Evolutionary conservation across 768 basidiomycete species (phyloP).

Genomic region (Thelephora aurantiotincta): DNA sequence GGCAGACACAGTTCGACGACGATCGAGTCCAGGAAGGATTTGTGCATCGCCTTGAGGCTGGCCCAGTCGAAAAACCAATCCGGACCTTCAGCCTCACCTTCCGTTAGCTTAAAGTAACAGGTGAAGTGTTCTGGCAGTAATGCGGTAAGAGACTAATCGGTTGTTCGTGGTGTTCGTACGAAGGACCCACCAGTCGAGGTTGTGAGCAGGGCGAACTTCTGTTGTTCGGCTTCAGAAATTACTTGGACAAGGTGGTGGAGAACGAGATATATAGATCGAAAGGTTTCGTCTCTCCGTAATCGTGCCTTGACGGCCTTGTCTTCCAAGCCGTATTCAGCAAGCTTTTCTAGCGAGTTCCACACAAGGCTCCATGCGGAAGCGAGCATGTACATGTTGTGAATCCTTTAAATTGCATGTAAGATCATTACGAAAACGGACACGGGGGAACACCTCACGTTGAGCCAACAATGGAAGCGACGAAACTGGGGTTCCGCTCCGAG

Average conservation of each 20-base stretch:
- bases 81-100: conserved; percentile 26
- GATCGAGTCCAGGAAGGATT: conserved; percentile 74
- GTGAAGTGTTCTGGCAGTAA: conserved; percentile 47
- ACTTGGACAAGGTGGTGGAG: conserved; percentile 48
- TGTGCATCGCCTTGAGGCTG: conserved; percentile 45
- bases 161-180: conserved; percentile 1
- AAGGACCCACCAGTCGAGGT: conserved; percentile 47
- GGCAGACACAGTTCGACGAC: conserved; percentile 76
- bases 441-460: conserved; percentile 30
- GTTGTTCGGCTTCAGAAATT: conserved; percentile 47
- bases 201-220: conserved; percentile 53
- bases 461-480: conserved; percentile 44
- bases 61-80: conserved; percentile 55
- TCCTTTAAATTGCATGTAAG: conserved; percentile 24
- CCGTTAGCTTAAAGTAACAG: conserved; percentile 46
- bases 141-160: not conserved
- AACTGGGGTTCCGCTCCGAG: conserved; percentile 22
- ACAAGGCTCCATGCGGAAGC: conserved; percentile 76
- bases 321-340: conserved; percentile 39
- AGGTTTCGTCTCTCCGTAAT: conserved; percentile 32
- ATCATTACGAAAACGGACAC: conserved; percentile 1
- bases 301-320: conserved; percentile 38
- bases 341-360: conserved; percentile 36
- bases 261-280: conserved; percentile 48
- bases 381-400: conserved; percentile 73